Percentiles rank a stretch among this genome's conserved stretches.
These are phyloP conservation scores for Boletus sp. DNA, from an alignment of 768 basidiomycete species.

Conservation along the genomic window DNA sequence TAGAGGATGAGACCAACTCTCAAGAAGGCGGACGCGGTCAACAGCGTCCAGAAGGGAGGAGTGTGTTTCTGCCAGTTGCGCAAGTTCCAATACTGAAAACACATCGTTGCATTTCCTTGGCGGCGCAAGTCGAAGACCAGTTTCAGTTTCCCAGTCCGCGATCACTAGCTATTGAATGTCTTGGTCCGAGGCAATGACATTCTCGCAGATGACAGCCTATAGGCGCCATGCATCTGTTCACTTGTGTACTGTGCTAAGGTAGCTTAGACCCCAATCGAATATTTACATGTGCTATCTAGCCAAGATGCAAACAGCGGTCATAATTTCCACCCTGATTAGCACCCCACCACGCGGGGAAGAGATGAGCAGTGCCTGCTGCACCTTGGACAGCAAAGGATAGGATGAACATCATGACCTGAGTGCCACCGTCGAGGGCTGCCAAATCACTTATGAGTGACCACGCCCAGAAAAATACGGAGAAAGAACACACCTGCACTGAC, in stretches of 20 bases:
- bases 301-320: constrained; percentile 22
- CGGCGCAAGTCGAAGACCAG: too few relatives aligned
- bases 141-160: too few relatives aligned
- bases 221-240: too few relatives aligned
- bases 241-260: too few relatives aligned
- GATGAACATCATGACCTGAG: constrained; percentile 54
- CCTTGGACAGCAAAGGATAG: constrained; percentile 50
- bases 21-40: constrained; percentile 53
- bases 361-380: constrained; percentile 43
- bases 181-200: too few relatives aligned
- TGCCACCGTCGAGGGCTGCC: constrained; percentile 36
- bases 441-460: not conserved
- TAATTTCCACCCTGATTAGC: constrained; percentile 50
- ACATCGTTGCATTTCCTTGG: constrained; percentile 4
- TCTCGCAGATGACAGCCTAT: too few relatives aligned
- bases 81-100: not conserved
- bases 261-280: not conserved
- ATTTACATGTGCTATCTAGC: not conserved
- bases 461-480: not conserved
- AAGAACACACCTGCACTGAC: constrained; percentile 39
- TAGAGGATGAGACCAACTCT: constrained; percentile 74
- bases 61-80: constrained; percentile 7
- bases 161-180: too few relatives aligned
- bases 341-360: constrained; percentile 60
- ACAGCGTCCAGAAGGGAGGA: constrained; percentile 47